phyloP scores from a whole-genome alignment of 192 early-diverging fungal species.

The Jimgerdemannia flammicorona region DNA sequence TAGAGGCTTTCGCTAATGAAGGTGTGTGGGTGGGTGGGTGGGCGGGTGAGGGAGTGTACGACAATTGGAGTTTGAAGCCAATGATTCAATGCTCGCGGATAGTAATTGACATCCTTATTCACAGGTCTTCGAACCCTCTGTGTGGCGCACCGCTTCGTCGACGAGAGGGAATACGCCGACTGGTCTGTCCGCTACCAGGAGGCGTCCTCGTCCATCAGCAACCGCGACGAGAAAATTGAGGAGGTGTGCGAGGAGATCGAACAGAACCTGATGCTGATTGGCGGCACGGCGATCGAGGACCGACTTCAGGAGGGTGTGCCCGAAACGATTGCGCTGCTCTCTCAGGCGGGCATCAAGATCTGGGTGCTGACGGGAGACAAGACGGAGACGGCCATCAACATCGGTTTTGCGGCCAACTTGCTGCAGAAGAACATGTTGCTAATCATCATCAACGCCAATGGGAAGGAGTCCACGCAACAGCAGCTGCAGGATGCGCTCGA shows the following conservation, averaged over 20 bases:
- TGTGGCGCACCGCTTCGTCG: constrained; percentile 70
- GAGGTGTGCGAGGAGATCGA: constrained; percentile 78
- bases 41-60: no score
- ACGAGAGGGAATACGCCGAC: constrained; percentile 61
- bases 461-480: constrained; percentile 49
- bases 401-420: constrained; percentile 93
- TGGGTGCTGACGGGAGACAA: constrained; percentile 99
- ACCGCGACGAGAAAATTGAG: constrained; percentile 82
- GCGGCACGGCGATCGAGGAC: constrained; percentile 98
- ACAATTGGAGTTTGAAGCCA: no score
- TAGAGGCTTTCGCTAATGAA: constrained; percentile 85
- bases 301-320: constrained; percentile 97
- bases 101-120: background rate
- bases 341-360: constrained; percentile 86
- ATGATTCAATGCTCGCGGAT: background rate
- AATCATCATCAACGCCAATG: constrained; percentile 65
- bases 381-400: constrained; percentile 96
- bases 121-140: constrained; percentile 81
- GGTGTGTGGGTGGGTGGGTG: constrained; percentile 22
- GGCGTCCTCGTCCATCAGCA: constrained; percentile 69
- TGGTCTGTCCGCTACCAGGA: constrained; percentile 72
- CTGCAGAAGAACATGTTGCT: constrained; percentile 80
- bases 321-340: constrained; percentile 81
- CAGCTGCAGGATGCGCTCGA: constrained; percentile 68
- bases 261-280: constrained; percentile 71